phyloP scores from a whole-genome alignment of 306 rosid species.

The Vigna unguiculata region DNA sequence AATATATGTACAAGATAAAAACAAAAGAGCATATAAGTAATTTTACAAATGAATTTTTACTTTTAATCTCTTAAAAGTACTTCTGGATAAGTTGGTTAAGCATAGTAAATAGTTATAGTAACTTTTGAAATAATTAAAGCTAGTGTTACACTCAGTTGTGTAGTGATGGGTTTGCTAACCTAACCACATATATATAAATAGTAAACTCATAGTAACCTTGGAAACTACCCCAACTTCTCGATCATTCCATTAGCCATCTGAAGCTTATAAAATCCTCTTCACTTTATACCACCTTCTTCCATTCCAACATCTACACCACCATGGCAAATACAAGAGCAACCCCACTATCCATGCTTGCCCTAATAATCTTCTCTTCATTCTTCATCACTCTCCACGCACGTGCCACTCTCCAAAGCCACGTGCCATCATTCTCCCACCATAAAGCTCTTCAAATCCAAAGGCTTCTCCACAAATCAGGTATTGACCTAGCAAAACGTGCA shows the following conservation, averaged over 20 bases:
- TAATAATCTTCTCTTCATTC: slow-evolving; percentile 41
- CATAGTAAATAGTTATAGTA: not conserved
- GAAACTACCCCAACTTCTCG: slow-evolving; percentile 18
- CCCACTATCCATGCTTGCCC: slow-evolving; percentile 4
- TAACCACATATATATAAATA: slow-evolving; percentile 43
- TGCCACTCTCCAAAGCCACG: slow-evolving; percentile 29
- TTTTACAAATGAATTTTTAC: no score
- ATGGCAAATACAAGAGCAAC: slow-evolving; percentile 43
- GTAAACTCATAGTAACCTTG: not conserved
- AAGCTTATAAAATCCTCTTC: not conserved
- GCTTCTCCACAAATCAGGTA: slow-evolving; percentile 50
- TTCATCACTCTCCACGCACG: slow-evolving; percentile 51
- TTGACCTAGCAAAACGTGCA: slow-evolving; percentile 36
- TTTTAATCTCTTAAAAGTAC: no score
- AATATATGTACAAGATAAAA: no score
- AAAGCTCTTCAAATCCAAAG: slow-evolving; percentile 34
- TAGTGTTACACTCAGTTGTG: not conserved
- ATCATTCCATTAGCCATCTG: slow-evolving; percentile 16
- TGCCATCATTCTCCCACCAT: slow-evolving; percentile 35
- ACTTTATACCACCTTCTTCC: slow-evolving; percentile 3
- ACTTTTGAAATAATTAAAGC: not conserved
- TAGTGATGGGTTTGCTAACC: slow-evolving; percentile 10
- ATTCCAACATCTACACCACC: not conserved
- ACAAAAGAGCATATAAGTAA: no score
- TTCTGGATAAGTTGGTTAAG: no score